Base-by-base conservation (phyloP, 306 rosid genomes). In the Fagus crenata region DNA sequence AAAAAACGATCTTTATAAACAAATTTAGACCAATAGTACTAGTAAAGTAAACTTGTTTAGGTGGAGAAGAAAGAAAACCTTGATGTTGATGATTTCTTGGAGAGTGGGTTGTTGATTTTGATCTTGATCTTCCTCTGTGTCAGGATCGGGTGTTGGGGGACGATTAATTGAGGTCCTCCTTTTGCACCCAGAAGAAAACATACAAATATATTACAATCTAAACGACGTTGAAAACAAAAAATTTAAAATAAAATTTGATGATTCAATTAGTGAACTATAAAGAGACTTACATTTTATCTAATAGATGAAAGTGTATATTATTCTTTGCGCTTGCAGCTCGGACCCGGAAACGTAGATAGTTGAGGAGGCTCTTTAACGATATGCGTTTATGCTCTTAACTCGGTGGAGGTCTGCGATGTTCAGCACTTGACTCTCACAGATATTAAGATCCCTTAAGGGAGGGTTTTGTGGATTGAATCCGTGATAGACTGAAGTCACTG, bases 91-190 rank as follows among this genome's bases (percentile, higher is more conserved):
- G 17, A 83, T 78, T 80, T 88, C 92, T 32, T 77, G 85, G 68
- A 84, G 73, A 17, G 82, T 67, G 71, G 80, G 85, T 36, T 82
- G 79, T 22, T 22, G 28, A 22, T 22, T 22, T 55, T 83, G 78
- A 0, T 69, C 87, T 41, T 61, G 84, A 75, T 67, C 79, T 13
- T 86, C 90, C 49, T 46, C 85, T 3, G 67, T 77, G 28, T 22
- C 28, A 22, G 28, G 28, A 55, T 86, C 90, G 4, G 85, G 85
- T n/a, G 88, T 75, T 42, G 88, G 80, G 55, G 86, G 85, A 42
- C 89, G 86, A 80, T 88, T 88, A 56, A 75, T 81, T 56, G 92
- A 88, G 77, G 83, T 78, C 81, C 85, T 86, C 92, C 92, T 88
- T 32, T 60, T 12, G 67, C 40, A 33, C 67, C 37, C 39, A 32